phyloP scores from a whole-genome alignment of 306 rosid genomes.

The Fagus crenata region DNA sequence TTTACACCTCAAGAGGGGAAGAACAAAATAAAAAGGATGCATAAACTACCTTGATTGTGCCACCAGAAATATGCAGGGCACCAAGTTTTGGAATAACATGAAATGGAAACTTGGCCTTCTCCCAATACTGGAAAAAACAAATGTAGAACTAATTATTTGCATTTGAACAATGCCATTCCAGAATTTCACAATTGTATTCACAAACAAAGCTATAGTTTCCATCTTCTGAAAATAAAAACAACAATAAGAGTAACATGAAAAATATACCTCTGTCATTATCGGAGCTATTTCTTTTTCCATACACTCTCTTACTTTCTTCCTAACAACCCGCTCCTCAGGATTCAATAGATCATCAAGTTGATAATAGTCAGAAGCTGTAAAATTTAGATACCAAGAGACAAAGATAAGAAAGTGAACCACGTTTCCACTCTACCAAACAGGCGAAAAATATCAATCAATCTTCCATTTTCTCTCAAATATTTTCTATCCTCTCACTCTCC shows the following conservation, averaged over 20 bases:
- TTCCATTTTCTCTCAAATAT: too few relatives aligned
- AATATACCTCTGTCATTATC: constrained; percentile 70
- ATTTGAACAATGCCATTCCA: neutral
- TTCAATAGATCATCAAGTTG: constrained; percentile 58
- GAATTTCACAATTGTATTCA: neutral
- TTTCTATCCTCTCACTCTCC: too few relatives aligned
- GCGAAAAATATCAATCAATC: too few relatives aligned
- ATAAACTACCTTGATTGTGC: constrained; percentile 68
- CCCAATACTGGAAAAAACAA: constrained; percentile 62
- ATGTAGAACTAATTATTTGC: neutral
- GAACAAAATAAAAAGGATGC: constrained; percentile 6
- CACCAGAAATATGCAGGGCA: constrained; percentile 60
- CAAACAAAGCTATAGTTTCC: neutral
- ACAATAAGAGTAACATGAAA: neutral
- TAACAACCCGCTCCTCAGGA: constrained; percentile 60
- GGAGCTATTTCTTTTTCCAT: constrained; percentile 79
- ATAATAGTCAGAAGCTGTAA: constrained; percentile 70
- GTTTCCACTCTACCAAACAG: too few relatives aligned
- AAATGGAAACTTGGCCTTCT: constrained; percentile 86
- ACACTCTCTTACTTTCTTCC: constrained; percentile 59
- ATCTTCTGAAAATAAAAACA: neutral
- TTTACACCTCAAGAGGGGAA: neutral
- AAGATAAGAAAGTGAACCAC: neutral
- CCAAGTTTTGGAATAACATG: constrained; percentile 69
- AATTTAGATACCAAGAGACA: constrained; percentile 26